phyloP scores from a whole-genome alignment of 2,329 filamentous ascomycete species.

The Paraphoma sp. region DNA sequence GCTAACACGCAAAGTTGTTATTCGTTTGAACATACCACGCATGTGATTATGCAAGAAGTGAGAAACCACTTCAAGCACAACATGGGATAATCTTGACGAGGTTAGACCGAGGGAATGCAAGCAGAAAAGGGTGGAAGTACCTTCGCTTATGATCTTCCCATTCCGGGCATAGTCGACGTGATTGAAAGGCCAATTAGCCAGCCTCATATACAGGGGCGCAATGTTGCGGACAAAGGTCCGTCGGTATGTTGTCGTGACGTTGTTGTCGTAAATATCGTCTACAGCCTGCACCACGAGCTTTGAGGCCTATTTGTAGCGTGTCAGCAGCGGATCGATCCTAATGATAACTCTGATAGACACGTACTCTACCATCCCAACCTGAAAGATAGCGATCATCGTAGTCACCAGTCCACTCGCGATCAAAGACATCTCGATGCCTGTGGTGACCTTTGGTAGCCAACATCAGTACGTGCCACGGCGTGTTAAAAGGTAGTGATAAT shows the following conservation, averaged over 20 bases:
- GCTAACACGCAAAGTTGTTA: not conserved
- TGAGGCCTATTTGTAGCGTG: constrained; percentile 1
- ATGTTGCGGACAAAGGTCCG: constrained; percentile 41
- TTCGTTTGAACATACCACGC: constrained; percentile 23
- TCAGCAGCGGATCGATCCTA: not conserved
- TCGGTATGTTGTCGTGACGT: constrained; percentile 32
- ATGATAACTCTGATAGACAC: not conserved
- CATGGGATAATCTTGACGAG: constrained; percentile 24
- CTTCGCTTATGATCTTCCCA: constrained; percentile 25
- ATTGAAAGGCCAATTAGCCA: constrained; percentile 41
- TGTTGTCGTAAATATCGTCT: constrained; percentile 41
- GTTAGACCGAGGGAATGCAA: constrained; percentile 1
- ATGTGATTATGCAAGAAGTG: constrained; percentile 28
- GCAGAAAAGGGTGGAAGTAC: constrained; percentile 6
- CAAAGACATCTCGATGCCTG: constrained; percentile 32
- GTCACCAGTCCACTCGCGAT: constrained; percentile 32
- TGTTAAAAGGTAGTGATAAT: not conserved
- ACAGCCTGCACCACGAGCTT: constrained; percentile 40
- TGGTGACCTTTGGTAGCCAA: constrained; percentile 11
- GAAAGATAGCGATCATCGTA: constrained; percentile 43
- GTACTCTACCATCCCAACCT: constrained; percentile 34
- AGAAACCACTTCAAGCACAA: constrained; percentile 39
- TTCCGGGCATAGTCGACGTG: constrained; percentile 33
- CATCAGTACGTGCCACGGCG: no score
- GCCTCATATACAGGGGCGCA: constrained; percentile 30